Evolutionary conservation across 1,284 basidiomycete genomes (phyloP), one percentile per base, ranked within the genome.

Genomic region (Dichomitus squalens): DNA sequence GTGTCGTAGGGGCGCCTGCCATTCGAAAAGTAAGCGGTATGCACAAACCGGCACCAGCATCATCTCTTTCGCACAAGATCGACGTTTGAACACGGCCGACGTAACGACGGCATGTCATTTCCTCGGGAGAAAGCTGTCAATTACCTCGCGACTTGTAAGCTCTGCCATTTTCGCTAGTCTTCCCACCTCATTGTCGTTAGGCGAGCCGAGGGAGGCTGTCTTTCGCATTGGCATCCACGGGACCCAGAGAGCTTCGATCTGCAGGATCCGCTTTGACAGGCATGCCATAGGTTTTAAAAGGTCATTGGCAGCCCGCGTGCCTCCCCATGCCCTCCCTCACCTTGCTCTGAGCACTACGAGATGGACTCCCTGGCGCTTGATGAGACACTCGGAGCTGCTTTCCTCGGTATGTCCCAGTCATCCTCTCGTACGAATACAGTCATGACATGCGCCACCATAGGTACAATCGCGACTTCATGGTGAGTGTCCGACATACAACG

Each of bases 351-450:
- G 9, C 39, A n/a, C 23, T 21, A 9, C 39, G 29, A 8, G 39
- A 60, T 58, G 58, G 49, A 54, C 47, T 46, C 53, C n/a, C 29
- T 60, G 21, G 33, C 59, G 18, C 51, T 63, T 31, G 57, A 63
- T 39, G 31, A 60, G 38, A 63, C 61, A n/a, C 39, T 65, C 8
- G 63, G 63, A 23, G 63, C 63, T 29, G 60, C 54, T 11, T 65
- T 65, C 18, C 31, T 65, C 23, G 60, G 63, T 63, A 54, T 6
- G 53, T 41, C 9, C 4, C 7, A 11, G 4, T 20, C 34, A 12
- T 4, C n/a, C 33, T 11, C 12, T 35, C n/a, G 9, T 23, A 9
- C 29, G 12, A 8, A 11, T 3, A 18, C 6, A 44, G 35, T 5
- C 14, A 7, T 25, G 4, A 27, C 34, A 5, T 14, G 35, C 21